Base-by-base conservation (phyloP, 495 filamentous ascomycete species). In the Xanthoparmelia taractica region DNA sequence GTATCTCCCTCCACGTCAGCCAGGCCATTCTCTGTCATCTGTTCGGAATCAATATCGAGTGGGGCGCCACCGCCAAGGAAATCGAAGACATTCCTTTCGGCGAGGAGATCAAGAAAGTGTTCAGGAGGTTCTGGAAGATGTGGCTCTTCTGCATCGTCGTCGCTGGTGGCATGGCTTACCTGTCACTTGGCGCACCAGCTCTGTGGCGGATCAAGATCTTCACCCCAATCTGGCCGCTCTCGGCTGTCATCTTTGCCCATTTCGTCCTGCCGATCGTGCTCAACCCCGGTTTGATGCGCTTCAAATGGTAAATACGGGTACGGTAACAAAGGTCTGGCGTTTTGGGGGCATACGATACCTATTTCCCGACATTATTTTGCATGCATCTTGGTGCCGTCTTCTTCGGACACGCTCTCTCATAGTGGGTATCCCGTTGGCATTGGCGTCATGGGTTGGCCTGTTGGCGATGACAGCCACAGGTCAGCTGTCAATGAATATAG, bases 211-310 rank as follows among this genome's bases (percentile, higher is more conserved):
- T 88, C 67, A 74, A 73, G 13, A 71, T 77, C 55, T 78, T 87
- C 60, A 77, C 79, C 29, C 79, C 85, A 31, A 82, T 87, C 61
- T 85, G 76, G 71, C 85, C 85, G 29, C 69, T 87, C 25, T 73
- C 71, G 25, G 78, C 75, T 25, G 71, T 84, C n/a, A 71, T 85
- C 18, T 71, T 77, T 33, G 72, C 73, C 20, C 85, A 88, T 67
- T 81, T 85, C 69, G 68, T 85, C 43, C 67, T 87, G 47, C 85
- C 84, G 7, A 78, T 88, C 56, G 78, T 75, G 58, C 71, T 88
- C 47, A 88, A 88, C 59, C 85, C 85, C 18, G 80, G 80, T 31
- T 69, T 88, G 71, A 87, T 88, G 85, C 76, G 83, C 68, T 87
- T 87, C 68, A 85, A 83, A 29, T 87, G 80, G 80, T 86, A 75